phyloP scores from a whole-genome alignment of 768 basidiomycete species.

The Boletus sp. region DNA sequence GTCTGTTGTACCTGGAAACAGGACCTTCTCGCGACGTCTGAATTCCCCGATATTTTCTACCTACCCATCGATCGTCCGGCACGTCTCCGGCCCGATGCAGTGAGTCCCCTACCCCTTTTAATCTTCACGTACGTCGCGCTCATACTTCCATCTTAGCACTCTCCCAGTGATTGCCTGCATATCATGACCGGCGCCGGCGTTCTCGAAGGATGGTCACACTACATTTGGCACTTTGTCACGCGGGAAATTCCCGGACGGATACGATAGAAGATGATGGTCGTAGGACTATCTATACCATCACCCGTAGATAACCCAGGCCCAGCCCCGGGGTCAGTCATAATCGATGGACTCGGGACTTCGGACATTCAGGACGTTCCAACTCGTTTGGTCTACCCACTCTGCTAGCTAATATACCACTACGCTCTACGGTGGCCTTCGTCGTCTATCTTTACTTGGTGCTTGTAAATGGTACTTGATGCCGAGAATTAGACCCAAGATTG shows the following conservation, averaged over 20 bases:
- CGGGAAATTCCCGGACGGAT: constrained; percentile 33
- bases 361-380: not conserved
- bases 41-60: constrained; percentile 57
- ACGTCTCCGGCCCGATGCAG: constrained; percentile 62
- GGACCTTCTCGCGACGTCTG: constrained; percentile 40
- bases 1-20: constrained; percentile 18
- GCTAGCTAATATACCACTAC: not conserved
- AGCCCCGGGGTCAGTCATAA: no score
- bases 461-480: not conserved
- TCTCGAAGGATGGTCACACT: constrained; percentile 51
- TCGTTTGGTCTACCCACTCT: not conserved
- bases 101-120: constrained; percentile 31
- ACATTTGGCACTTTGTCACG: constrained; percentile 49
- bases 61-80: constrained; percentile 61
- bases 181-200: constrained; percentile 47
- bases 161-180: constrained; percentile 46
- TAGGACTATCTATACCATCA: not conserved
- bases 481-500: not conserved
- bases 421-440: no score
- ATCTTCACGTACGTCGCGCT: not conserved
- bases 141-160: constrained; percentile 32
- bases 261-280: constrained; percentile 10
- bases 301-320: not conserved
- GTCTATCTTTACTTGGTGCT: not conserved
- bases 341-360: not conserved